A percentile compares a stretch with the other conserved stretches of the same genome.
Conservation (phyloP, 768 basidiomycete genomes). For the Leccinellum luteum region DNA sequence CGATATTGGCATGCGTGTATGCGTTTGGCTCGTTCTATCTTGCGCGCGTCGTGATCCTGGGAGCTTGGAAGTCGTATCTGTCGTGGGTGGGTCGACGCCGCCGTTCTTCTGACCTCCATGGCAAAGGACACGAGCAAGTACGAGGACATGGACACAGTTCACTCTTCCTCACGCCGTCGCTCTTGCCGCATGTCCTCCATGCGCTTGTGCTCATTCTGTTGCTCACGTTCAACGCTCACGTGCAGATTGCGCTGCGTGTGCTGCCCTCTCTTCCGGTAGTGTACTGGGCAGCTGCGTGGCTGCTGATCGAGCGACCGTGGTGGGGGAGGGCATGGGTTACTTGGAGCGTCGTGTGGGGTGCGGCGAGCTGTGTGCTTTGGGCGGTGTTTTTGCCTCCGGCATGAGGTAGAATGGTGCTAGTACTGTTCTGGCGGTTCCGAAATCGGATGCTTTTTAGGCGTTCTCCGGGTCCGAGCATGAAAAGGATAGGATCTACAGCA, state of each 20-base stretch:
- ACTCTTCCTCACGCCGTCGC: conserved; percentile 36
- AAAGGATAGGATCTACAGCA: background rate
- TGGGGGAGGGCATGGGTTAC: conserved; percentile 63
- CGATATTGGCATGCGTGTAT: conserved; percentile 57
- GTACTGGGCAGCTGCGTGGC: conserved; percentile 83
- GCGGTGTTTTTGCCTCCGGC: conserved; percentile 89
- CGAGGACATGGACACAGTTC: background rate
- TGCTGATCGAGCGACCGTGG: conserved; percentile 48
- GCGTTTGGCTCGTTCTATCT: conserved; percentile 28
- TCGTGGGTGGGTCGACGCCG: background rate
- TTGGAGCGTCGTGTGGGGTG: conserved; percentile 82
- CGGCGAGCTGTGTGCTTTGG: conserved; percentile 73
- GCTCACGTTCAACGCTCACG: conserved; percentile 77
- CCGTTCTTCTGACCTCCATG: background rate
- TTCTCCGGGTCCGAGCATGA: background rate
- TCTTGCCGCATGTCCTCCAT: conserved; percentile 76
- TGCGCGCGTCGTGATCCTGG: background rate
- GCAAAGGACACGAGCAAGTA: too few species aligned
- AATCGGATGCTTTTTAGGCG: background rate
- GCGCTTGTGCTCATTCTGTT: conserved; percentile 58
- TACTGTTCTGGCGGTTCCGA: background rate
- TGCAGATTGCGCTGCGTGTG: conserved; percentile 82
- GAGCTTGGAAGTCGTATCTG: background rate
- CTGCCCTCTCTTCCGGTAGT: conserved; percentile 72
- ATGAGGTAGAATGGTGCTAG: conserved; percentile 30